Percentiles rank a stretch among this genome's conserved stretches.
These are phyloP conservation scores for Wallemia mellicola DNA, from an alignment of 1,284 basidiomycete species.

Conservation along the genomic window DNA sequence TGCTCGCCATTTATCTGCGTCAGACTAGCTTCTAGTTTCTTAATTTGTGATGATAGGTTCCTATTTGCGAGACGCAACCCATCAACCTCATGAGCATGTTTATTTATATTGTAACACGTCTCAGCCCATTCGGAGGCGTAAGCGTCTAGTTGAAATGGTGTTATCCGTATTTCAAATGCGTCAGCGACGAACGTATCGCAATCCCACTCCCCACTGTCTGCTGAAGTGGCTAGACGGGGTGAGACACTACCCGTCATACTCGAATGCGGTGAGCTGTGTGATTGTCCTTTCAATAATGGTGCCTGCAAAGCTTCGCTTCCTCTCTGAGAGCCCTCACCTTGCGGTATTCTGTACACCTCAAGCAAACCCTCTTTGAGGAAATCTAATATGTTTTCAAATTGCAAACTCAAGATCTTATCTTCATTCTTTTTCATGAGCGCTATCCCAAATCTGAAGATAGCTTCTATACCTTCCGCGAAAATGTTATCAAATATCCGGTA, in stretches of 20 bases:
- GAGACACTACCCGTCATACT: neutral
- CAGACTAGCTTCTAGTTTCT: constrained; percentile 41
- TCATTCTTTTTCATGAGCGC: constrained; percentile 69
- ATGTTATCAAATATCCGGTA: constrained; percentile 85
- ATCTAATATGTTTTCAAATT: constrained; percentile 60
- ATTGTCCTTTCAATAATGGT: constrained; percentile 13
- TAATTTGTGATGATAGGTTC: constrained; percentile 45
- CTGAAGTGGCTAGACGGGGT: neutral
- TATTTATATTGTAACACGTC: constrained; percentile 30
- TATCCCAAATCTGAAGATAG: constrained; percentile 81
- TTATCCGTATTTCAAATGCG: constrained; percentile 49
- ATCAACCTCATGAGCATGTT: constrained; percentile 52
- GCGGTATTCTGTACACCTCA: constrained; percentile 31
- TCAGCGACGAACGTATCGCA: neutral
- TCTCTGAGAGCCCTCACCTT: neutral
- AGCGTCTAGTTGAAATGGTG: constrained; percentile 66
- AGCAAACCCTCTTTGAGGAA: constrained; percentile 57
- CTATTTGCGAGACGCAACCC: constrained; percentile 45
- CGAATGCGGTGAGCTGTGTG: constrained; percentile 2
- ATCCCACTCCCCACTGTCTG: neutral
- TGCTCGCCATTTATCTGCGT: constrained; percentile 34
- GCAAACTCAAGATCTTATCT: constrained; percentile 37
- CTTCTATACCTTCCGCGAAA: constrained; percentile 84
- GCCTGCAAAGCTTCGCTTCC: neutral
- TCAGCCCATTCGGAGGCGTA: constrained; percentile 70